Conservation (phyloP, 2,329 filamentous ascomycete species). For the Paecilomyces variotii region DNA sequence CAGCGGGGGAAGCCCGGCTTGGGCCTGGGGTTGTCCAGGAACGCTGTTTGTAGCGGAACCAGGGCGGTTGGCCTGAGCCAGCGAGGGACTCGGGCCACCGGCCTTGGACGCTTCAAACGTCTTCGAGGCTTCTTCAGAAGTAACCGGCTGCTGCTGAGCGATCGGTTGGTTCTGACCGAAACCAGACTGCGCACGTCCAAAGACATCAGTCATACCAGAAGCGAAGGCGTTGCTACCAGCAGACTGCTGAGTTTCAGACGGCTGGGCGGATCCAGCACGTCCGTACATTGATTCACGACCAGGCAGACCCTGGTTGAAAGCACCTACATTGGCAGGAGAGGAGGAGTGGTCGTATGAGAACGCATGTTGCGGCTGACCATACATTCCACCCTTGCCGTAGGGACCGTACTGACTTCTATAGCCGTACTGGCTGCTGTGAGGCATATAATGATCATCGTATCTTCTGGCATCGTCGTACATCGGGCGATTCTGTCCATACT, state of each 20-base stretch:
- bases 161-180: constrained; percentile 50
- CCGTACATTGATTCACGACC: constrained; percentile 53
- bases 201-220: constrained; percentile 49
- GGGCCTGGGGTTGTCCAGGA: constrained; percentile 42
- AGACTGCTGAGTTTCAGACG: constrained; percentile 47
- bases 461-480: constrained; percentile 44
- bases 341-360: constrained; percentile 60
- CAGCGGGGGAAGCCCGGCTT: constrained; percentile 46
- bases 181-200: constrained; percentile 50
- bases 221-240: constrained; percentile 43
- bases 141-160: constrained; percentile 40
- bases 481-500: constrained; percentile 41
- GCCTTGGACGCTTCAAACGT: constrained; percentile 50
- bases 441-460: constrained; percentile 42
- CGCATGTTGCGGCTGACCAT: constrained; percentile 53
- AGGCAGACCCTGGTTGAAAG: constrained; percentile 34
- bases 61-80: constrained; percentile 55
- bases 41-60: constrained; percentile 55
- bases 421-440: constrained; percentile 46
- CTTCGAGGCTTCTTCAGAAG: constrained; percentile 48
- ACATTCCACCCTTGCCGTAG: constrained; percentile 54
- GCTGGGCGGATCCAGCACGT: constrained; percentile 50
- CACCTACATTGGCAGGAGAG: constrained; percentile 52
- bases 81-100: constrained; percentile 52
- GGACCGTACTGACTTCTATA: constrained; percentile 44